Percentiles rank a stretch among this genome's conserved stretches.
Conservation (phyloP, 306 rosid genomes). For the Vicia villosa region DNA sequence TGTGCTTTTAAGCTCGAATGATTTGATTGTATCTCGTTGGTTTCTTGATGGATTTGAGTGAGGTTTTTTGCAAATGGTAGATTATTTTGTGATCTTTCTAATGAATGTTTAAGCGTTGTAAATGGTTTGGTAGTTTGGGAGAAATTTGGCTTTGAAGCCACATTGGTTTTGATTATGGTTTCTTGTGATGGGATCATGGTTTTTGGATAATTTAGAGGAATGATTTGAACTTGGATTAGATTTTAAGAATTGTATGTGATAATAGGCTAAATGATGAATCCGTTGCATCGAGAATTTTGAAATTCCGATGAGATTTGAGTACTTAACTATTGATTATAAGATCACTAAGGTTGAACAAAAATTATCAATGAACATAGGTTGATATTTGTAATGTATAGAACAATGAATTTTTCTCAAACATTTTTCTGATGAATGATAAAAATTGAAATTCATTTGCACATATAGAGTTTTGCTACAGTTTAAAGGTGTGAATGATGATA, state of each 20-base stretch:
- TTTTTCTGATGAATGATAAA: background rate
- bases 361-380: conserved; percentile 4
- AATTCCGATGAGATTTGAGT: conserved; percentile 47
- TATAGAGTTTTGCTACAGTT: background rate
- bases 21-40: conserved; percentile 35
- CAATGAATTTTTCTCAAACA: background rate
- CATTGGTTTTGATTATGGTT: conserved; percentile 74
- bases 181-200: conserved; percentile 62
- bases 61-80: conserved; percentile 41
- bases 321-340: conserved; percentile 34
- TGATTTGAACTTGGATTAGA: conserved; percentile 26
- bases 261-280: conserved; percentile 50
- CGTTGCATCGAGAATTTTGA: conserved; percentile 42
- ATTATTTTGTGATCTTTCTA: conserved; percentile 62
- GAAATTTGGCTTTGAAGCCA: conserved; percentile 50
- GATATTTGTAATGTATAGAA: conserved; percentile 26
- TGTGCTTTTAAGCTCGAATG: conserved; percentile 77
- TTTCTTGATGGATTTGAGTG: background rate
- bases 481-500: background rate
- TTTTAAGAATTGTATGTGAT: conserved; percentile 1
- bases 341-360: conserved; percentile 71
- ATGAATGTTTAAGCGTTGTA: background rate
- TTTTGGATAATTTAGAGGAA: conserved; percentile 44
- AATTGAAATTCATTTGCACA: background rate
- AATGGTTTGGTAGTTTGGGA: conserved; percentile 31